These are phyloP conservation scores for Serendipita sp. DNA, from an alignment of 768 basidiomycete genomes.

Conservation along the genomic window DNA sequence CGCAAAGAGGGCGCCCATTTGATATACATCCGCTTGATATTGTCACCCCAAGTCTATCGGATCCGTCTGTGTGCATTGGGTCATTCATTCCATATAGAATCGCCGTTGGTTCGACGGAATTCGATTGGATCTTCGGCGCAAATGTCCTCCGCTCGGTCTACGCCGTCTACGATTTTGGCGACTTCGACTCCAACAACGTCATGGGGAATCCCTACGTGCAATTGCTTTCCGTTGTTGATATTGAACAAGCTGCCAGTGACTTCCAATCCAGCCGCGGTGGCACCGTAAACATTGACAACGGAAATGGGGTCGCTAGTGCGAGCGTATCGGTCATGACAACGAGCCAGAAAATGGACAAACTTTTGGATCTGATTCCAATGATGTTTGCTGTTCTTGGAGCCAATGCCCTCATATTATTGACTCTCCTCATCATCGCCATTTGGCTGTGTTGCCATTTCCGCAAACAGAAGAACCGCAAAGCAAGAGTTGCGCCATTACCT, in stretches of 20 bases:
- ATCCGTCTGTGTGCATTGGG: slow-evolving; percentile 45
- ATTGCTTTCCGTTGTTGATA: slow-evolving; percentile 51
- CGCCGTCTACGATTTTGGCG: slow-evolving; percentile 46
- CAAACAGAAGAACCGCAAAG: background rate
- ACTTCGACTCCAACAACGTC: slow-evolving; percentile 43
- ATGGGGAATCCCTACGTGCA: slow-evolving; percentile 70
- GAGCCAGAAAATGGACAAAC: slow-evolving; percentile 40
- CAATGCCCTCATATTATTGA: slow-evolving; percentile 54
- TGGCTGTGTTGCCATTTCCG: slow-evolving; percentile 2
- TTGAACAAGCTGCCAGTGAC: slow-evolving; percentile 50
- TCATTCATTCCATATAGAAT: slow-evolving; percentile 55
- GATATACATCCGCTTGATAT: slow-evolving; percentile 72
- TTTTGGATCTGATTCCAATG: slow-evolving; percentile 51
- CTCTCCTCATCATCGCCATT: slow-evolving; percentile 37
- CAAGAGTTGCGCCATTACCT: background rate
- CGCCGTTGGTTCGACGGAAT: slow-evolving; percentile 44
- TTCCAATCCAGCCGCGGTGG: slow-evolving; percentile 58
- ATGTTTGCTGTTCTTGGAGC: slow-evolving; percentile 63
- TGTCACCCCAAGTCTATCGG: slow-evolving; percentile 30
- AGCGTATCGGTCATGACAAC: slow-evolving; percentile 42
- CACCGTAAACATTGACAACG: slow-evolving; percentile 46
- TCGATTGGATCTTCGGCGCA: slow-evolving; percentile 73
- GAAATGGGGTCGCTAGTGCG: slow-evolving; percentile 34
- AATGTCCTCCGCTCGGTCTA: slow-evolving; percentile 73
- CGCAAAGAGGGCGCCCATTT: slow-evolving; percentile 47